These are phyloP conservation scores for Pouteria campechiana DNA, from an alignment of 179 eudicot genomes.

Conservation along the genomic window DNA sequence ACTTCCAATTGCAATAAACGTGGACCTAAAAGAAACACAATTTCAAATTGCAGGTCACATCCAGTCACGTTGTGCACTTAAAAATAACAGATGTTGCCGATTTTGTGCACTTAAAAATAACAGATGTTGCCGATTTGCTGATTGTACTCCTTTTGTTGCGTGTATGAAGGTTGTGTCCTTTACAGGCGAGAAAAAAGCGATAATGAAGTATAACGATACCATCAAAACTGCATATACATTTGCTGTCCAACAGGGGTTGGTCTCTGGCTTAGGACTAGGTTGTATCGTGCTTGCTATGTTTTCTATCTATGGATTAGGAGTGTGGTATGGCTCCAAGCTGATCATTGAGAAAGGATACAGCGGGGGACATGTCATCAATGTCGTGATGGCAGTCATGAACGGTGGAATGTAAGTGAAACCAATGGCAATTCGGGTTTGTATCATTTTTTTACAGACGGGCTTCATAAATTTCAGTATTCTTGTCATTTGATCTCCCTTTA, in stretches of 20 bases:
- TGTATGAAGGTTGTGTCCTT: constrained; percentile 62
- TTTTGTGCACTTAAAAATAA: too few species aligned
- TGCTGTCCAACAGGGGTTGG: constrained; percentile 53
- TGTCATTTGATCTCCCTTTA: not conserved
- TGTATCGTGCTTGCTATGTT: constrained; percentile 22
- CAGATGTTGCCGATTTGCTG: not conserved
- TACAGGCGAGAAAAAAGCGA: constrained; percentile 69
- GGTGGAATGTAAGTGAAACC: constrained; percentile 70
- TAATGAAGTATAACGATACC: constrained; percentile 38
- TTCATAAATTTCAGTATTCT: too few species aligned
- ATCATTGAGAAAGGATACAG: constrained; percentile 50
- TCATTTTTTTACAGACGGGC: too few species aligned
- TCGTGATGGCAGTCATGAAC: constrained; percentile 62
- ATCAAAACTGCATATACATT: constrained; percentile 42
- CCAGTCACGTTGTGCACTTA: too few species aligned
- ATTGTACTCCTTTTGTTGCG: not conserved
- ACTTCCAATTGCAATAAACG: too few species aligned
- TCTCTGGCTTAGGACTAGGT: constrained; percentile 68
- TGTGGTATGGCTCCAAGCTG: constrained; percentile 62
- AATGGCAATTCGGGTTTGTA: not conserved
- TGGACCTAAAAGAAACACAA: too few species aligned
- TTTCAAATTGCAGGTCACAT: too few species aligned
- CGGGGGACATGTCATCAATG: constrained; percentile 66
- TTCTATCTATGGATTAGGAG: constrained; percentile 48
- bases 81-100: too few species aligned